Evolutionary conservation across 2,329 filamentous ascomycete species (phyloP).

Genomic region (Rutstroemia sp.): DNA sequence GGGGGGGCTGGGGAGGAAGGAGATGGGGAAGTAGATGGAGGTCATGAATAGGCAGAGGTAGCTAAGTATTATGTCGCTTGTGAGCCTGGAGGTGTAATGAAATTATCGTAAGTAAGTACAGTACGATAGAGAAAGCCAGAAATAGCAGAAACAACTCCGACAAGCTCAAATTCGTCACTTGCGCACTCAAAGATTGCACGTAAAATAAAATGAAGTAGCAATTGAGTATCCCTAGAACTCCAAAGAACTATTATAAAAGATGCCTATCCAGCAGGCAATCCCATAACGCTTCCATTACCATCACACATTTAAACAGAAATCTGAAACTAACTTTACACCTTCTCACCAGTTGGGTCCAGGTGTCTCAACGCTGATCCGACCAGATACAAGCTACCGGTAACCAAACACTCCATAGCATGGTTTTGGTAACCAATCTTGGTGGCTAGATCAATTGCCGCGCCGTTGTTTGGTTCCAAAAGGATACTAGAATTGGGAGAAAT

Average conservation of each 20-base stretch:
- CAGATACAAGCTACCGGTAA: slow-evolving; percentile 55
- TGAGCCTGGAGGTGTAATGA: no score
- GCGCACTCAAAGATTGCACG: no score
- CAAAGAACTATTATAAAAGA: no score
- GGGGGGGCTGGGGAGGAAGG: not conserved
- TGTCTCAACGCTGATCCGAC: slow-evolving; percentile 40
- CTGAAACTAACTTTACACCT: not conserved
- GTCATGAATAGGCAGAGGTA: no score
- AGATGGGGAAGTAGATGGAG: not conserved
- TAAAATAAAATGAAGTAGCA: no score
- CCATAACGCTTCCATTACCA: not conserved
- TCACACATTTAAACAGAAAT: not conserved
- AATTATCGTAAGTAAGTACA: no score
- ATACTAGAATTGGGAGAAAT: slow-evolving; percentile 13
- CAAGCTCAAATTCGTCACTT: not conserved
- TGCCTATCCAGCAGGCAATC: not conserved
- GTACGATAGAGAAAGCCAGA: not conserved
- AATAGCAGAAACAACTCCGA: not conserved
- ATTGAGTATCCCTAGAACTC: no score
- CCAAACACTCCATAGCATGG: slow-evolving; percentile 30
- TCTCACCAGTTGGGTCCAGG: not conserved
- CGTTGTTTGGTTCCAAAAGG: slow-evolving; percentile 42
- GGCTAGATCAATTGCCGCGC: slow-evolving; percentile 44
- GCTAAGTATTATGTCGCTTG: not conserved
- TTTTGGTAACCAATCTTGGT: slow-evolving; percentile 29